These are phyloP conservation scores for Aristolochia fimbriata DNA, from an alignment of 164 flowering plant species.

Conservation along the genomic window DNA sequence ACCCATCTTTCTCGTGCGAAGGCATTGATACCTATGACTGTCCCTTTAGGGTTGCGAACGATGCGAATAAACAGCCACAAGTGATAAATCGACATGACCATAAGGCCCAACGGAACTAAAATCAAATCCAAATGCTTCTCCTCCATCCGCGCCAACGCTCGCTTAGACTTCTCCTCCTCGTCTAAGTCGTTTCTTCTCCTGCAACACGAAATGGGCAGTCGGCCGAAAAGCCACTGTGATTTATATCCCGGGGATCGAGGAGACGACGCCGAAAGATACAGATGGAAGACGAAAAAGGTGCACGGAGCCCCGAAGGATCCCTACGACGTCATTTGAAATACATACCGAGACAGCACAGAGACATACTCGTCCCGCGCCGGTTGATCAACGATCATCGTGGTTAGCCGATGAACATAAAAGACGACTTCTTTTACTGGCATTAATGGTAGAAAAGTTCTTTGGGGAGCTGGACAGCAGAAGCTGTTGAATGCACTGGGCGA, in stretches of 20 bases:
- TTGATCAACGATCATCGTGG: no score
- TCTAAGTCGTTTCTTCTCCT: background rate
- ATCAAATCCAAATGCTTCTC: conserved; percentile 39
- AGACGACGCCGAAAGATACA: background rate
- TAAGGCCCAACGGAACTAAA: conserved; percentile 53
- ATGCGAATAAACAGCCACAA: conserved; percentile 48
- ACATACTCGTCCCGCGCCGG: no score
- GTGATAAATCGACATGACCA: conserved; percentile 38
- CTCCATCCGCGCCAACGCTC: conserved; percentile 24
- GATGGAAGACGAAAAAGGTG: no score
- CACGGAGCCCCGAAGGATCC: no score
- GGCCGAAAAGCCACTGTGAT: background rate
- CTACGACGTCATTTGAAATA: no score
- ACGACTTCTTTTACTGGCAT: no score
- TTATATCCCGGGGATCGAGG: background rate
- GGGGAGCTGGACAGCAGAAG: no score
- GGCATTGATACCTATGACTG: conserved; percentile 73
- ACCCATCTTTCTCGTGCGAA: conserved; percentile 61
- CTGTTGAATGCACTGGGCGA: no score
- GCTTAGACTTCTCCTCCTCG: background rate
- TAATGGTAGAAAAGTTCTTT: no score
- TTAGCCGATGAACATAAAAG: no score
- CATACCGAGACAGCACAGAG: no score
- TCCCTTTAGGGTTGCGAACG: conserved; percentile 32
- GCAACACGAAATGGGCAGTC: background rate